A percentile compares a stretch with the other conserved stretches of the same genome.
Conservation (phyloP, 768 basidiomycete species). For the Tricholoma terreum region DNA sequence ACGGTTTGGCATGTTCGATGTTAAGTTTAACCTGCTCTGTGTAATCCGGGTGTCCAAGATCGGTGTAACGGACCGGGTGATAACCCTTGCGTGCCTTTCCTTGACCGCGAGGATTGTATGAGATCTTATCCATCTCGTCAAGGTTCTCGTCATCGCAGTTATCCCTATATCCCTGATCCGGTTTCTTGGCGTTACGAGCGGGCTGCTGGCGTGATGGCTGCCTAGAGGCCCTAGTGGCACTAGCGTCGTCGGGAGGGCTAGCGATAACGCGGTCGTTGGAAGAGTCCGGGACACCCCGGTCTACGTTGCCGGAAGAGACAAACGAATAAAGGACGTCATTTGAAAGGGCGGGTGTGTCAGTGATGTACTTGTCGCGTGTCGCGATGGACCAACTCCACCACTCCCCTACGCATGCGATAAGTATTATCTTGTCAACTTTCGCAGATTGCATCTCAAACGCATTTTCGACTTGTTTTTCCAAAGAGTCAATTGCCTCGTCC, state of each 20-base stretch:
- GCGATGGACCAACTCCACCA: background rate
- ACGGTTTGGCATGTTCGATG: background rate
- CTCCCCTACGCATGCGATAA: background rate
- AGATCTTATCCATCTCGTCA: too few relatives aligned
- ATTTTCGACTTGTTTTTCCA: background rate
- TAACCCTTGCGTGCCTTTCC: background rate
- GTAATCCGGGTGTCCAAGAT: background rate
- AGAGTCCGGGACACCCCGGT: too few relatives aligned
- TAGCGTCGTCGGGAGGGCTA: too few relatives aligned
- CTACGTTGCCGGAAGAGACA: too few relatives aligned
- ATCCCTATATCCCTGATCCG: too few relatives aligned
- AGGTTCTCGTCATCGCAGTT: too few relatives aligned
- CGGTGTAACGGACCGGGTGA: background rate
- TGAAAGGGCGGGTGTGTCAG: background rate
- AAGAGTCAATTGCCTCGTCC: too few relatives aligned
- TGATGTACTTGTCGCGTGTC: background rate
- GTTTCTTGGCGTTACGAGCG: too few relatives aligned
- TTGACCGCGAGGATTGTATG: background rate
- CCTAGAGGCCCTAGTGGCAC: too few relatives aligned
- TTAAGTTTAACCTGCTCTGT: background rate
- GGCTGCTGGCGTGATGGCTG: too few relatives aligned
- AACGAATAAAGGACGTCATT: background rate
- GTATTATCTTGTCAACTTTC: background rate
- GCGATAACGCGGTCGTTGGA: too few relatives aligned
- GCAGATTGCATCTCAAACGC: background rate